A percentile compares a stretch with the other conserved stretches of the same genome.
Evolutionary conservation across 2,329 filamentous ascomycete genomes (phyloP).

Genomic region (Fusarium sublunatum): DNA sequence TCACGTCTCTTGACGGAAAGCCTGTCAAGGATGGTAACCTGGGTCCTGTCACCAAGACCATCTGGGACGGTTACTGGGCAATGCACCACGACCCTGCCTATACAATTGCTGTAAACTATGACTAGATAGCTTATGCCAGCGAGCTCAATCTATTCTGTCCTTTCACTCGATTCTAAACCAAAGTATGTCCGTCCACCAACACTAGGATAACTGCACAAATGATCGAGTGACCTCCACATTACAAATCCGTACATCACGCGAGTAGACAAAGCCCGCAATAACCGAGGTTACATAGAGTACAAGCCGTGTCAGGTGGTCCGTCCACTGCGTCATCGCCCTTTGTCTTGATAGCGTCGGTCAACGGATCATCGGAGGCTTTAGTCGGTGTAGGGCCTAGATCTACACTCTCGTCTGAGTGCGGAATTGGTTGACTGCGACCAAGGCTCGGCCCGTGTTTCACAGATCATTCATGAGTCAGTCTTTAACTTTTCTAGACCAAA

Average conservation of each 20-base stretch:
- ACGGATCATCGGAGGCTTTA: no score
- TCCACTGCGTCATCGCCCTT: background rate
- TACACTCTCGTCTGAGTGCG: no score
- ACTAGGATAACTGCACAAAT: background rate
- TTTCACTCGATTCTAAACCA: background rate
- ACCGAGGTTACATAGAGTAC: background rate
- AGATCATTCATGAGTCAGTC: no score
- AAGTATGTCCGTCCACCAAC: background rate
- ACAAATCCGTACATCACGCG: background rate
- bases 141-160: background rate
- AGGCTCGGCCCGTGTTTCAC: no score
- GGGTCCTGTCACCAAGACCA: slow-evolving; percentile 58
- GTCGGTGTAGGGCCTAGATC: background rate
- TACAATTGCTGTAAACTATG: slow-evolving; percentile 51
- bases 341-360: background rate
- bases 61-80: slow-evolving; percentile 61
- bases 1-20: slow-evolving; percentile 58
- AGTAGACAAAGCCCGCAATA: background rate
- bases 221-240: background rate
- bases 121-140: background rate
- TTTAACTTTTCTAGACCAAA: no score
- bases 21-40: slow-evolving; percentile 56
- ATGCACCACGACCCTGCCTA: slow-evolving; percentile 57
- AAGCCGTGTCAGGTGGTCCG: background rate
- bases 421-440: no score